Conservation (phyloP, 441 rosid genomes). For the Erodium texanum region DNA sequence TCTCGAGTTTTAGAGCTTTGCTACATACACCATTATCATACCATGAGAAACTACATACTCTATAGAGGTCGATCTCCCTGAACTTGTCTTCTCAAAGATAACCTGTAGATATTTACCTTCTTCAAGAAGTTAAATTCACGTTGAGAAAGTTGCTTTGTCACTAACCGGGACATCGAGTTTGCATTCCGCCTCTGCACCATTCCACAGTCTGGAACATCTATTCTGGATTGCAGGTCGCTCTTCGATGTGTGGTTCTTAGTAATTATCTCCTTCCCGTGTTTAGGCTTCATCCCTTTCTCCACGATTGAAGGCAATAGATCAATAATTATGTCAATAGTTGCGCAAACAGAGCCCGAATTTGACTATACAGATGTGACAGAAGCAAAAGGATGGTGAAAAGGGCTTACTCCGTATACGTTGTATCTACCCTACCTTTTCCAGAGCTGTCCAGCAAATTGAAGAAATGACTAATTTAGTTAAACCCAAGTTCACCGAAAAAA, state of each 20-base stretch:
- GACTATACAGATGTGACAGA: neutral
- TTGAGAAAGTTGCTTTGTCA: too few species aligned
- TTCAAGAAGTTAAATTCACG: too few species aligned
- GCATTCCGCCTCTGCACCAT: too few species aligned
- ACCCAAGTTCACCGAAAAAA: neutral
- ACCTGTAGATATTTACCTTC: too few species aligned
- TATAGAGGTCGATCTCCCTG: neutral
- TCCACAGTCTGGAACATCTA: too few species aligned
- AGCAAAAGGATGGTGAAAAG: neutral
- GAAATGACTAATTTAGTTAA: neutral
- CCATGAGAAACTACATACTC: neutral
- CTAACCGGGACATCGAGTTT: too few species aligned
- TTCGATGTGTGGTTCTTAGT: too few species aligned
- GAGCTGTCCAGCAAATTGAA: neutral
- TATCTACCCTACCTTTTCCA: neutral
- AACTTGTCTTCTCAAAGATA: too few species aligned
- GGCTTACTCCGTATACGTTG: neutral
- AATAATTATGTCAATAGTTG: neutral
- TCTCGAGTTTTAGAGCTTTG: too few species aligned
- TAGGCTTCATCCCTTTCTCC: neutral
- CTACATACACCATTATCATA: neutral
- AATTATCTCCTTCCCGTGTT: neutral
- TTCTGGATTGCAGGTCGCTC: too few species aligned
- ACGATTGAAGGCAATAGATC: neutral
- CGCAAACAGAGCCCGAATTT: neutral